phyloP scores from a whole-genome alignment of 495 filamentous ascomycete genomes.

The Xylaria longipes region DNA sequence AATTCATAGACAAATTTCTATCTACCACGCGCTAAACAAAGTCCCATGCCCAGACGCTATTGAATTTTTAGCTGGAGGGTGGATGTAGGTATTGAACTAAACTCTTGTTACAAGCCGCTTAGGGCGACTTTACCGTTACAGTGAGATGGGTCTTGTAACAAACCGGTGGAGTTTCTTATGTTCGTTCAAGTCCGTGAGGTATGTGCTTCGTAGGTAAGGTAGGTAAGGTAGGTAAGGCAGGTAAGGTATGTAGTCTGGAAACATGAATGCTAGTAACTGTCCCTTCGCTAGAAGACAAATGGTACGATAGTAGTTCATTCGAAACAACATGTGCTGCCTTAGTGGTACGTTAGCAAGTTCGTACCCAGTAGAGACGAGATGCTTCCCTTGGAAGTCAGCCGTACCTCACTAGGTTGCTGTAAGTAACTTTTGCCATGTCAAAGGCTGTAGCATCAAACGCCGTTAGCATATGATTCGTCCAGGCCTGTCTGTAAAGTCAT shows the following conservation, averaged over 20 bases:
- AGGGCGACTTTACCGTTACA: not conserved
- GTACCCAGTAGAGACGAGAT: not conserved
- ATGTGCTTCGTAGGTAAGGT: not conserved
- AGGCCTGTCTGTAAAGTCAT: not conserved
- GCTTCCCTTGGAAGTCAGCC: slow-evolving; percentile 3
- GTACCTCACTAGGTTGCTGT: not conserved
- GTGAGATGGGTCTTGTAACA: slow-evolving; percentile 17
- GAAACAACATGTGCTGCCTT: slow-evolving; percentile 8
- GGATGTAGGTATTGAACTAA: not conserved
- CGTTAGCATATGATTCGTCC: slow-evolving; percentile 7
- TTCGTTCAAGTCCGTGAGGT: not conserved
- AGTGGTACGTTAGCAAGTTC: slow-evolving; percentile 1
- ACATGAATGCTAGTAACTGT: not conserved
- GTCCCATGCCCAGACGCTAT: not conserved
- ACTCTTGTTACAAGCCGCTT: not conserved
- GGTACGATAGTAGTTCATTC: slow-evolving; percentile 21
- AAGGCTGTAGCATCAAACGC: slow-evolving; percentile 1
- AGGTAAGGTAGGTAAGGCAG: too few relatives aligned
- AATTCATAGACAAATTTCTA: not conserved
- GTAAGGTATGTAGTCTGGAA: too few relatives aligned
- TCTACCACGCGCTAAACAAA: too few relatives aligned
- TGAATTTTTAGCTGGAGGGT: not conserved
- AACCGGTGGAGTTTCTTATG: slow-evolving; percentile 5
- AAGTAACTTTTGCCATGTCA: slow-evolving; percentile 15
- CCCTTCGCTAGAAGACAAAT: slow-evolving; percentile 2